Evolutionary conservation across 2,329 filamentous ascomycete species (phyloP).

Genomic region (Apiospora saccharicola): DNA sequence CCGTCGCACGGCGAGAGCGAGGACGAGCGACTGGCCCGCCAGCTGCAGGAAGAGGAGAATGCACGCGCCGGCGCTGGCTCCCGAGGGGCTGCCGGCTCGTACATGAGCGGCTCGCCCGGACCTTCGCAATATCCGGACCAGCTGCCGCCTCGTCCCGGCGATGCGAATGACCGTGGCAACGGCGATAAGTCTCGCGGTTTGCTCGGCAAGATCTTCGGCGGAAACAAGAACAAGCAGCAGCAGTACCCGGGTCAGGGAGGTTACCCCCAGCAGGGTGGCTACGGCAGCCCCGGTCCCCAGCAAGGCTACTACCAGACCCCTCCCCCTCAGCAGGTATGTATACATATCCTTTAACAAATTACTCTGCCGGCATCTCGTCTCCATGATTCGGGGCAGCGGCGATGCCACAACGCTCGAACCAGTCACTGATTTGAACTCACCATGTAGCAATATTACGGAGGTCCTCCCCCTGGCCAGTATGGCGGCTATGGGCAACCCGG

Average conservation of each 20-base stretch:
- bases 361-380: neutral
- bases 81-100: constrained; percentile 43
- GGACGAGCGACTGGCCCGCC: constrained; percentile 66
- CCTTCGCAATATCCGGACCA: constrained; percentile 47
- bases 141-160: constrained; percentile 49
- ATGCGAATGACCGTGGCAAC: neutral
- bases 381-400: neutral
- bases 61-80: constrained; percentile 53
- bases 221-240: constrained; percentile 40
- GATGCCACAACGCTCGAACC: neutral
- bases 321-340: constrained; percentile 27
- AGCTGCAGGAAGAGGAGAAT: constrained; percentile 85
- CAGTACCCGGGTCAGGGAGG: constrained; percentile 34
- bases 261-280: constrained; percentile 35
- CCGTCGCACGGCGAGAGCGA: constrained; percentile 28
- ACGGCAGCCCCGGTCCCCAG: constrained; percentile 38
- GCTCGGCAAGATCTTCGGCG: constrained; percentile 43
- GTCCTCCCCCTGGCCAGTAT: constrained; percentile 39
- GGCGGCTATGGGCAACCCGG: constrained; percentile 42
- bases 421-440: neutral
- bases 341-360: neutral
- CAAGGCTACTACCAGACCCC: constrained; percentile 38
- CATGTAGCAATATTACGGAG: constrained; percentile 45
- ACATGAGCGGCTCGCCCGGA: constrained; percentile 40
- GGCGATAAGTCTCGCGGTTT: constrained; percentile 29